Base-by-base conservation (phyloP, 2,329 filamentous ascomycete genomes). In the Trichoderma breve region DNA sequence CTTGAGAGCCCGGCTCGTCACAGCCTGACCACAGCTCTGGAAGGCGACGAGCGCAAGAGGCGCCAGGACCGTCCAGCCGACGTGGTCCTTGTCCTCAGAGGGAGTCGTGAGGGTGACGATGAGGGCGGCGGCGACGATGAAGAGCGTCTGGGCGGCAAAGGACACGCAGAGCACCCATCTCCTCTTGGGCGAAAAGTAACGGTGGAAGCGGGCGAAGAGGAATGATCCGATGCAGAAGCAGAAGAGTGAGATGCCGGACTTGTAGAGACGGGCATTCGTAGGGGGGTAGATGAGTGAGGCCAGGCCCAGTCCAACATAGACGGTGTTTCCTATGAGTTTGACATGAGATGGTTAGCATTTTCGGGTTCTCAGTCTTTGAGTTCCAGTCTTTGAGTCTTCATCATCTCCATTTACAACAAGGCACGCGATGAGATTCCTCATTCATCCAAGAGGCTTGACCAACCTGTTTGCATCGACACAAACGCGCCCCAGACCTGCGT, bases 381-480 rank as follows among this genome's bases (percentile, higher is more conserved):
- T 12, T 39, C 6, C 2, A 12, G 4, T n/a, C 3, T 28, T 57
- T 36, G 5, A 12, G 32, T 12, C 2, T 51, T 9, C 53, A 30
- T 60, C 18, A n/a, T 43, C 7, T 47, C 24, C n/a, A 5, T 18
- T 14, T 18, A 24, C 12, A 21, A 21, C 12, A 32, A 57, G 63
- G 47, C 63, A 55, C 63, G 63, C 64, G 64, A 53, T 18, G 24
- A 36, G 32, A 58, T 53, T 11, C 51, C 15, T 15, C 11, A n/a
- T 36, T 26, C 21, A 26, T 68, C 53, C 14, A 36, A 57, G 26
- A 14, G 55, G 67, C 32, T 5, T 14, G 34, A 81, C 83, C 74
- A 77, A 88, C 92, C 92, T 36, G 92, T 95, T 78, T 95, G 93
- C 92, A 95, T 95, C 76, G 90, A 93, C 53, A 94, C 92, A 76